Evolutionary conservation across 1,139 yeast genomes (phyloP), one percentile per base, ranked within the genome.

Genomic region (Geotrichum reessii): DNA sequence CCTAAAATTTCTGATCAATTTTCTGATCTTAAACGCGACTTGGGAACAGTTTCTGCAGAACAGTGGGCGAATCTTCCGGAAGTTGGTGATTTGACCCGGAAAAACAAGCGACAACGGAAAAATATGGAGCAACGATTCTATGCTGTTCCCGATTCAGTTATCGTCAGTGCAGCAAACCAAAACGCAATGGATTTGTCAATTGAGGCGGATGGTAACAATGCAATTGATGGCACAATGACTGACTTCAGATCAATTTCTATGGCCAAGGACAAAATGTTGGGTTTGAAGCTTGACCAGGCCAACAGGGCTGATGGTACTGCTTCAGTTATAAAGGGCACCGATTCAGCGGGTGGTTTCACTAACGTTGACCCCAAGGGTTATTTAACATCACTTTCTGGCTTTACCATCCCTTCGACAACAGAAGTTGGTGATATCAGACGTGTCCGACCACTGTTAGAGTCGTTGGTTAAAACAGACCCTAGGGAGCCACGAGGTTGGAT

Each of bases 21-120:
- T 66, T 72, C 77, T 25, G 82, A 87, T 66, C 75, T 87, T 62
- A 92, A 91, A 69, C 73, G 85, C 48, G 83, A 80, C 0, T 72
- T 92, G 55, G 76, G 84, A 0, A 64, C 73, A 0, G 81, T 93
- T 0, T 77, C 88, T 1, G 81, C 77, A 22, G 86, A 82, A 1
- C 86, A 92, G 66, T 93, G 99, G 99, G 79, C 81, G 2, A 78
- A 76, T 62, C 69, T 93, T 5, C 98, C 99, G 0, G 97, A 90
- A 63, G 95, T 91, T 0, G 89, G 91, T 1, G 99, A 93, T 72
- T 76, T 88, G 65, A 93, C 99, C 0, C 80, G 86, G 65, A 76
- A 83, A 61, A 90, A 91, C 70, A 90, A 91, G 66, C 75, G 98
- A 58, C 75, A 80, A 55, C 75, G 97, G 55, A 71, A 84, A 52